These are phyloP conservation scores for Candolleomyces aberdarensis DNA, from an alignment of 768 basidiomycete species.

Conservation along the genomic window DNA sequence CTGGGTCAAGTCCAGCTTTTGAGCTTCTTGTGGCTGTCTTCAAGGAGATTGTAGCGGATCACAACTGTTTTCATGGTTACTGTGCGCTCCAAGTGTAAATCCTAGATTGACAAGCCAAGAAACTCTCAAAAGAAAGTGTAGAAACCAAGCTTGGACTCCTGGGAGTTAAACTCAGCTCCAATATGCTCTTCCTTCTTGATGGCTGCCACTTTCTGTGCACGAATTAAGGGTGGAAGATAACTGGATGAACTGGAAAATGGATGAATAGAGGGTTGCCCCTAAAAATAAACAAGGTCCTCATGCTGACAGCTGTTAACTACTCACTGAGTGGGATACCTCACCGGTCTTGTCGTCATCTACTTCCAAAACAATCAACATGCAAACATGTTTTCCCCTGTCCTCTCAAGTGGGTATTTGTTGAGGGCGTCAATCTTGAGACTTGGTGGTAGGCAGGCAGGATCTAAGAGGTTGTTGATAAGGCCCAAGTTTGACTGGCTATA, in stretches of 20 bases:
- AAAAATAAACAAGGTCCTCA: neutral
- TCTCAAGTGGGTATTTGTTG: neutral
- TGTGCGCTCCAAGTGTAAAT: neutral
- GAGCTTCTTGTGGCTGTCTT: neutral
- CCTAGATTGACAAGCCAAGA: neutral
- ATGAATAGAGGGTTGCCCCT: too few relatives aligned
- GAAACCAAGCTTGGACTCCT: neutral
- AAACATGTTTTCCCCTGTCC: neutral
- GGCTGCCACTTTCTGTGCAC: neutral
- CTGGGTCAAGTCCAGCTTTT: neutral
- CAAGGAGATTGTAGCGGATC: neutral
- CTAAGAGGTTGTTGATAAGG: neutral
- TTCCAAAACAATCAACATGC: neutral
- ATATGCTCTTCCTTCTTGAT: neutral
- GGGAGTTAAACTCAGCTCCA: neutral
- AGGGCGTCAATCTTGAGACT: neutral
- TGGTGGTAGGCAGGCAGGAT: neutral
- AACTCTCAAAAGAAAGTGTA: neutral
- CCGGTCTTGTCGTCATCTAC: neutral
- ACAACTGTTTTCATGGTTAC: neutral
- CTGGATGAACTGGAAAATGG: too few relatives aligned
- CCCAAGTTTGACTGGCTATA: slow-evolving; percentile 1
- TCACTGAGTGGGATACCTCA: neutral
- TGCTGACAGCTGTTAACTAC: neutral
- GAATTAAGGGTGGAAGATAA: neutral